Evolutionary conservation across 2,329 filamentous ascomycete genomes (phyloP).

Genomic region (Fusarium sp.): DNA sequence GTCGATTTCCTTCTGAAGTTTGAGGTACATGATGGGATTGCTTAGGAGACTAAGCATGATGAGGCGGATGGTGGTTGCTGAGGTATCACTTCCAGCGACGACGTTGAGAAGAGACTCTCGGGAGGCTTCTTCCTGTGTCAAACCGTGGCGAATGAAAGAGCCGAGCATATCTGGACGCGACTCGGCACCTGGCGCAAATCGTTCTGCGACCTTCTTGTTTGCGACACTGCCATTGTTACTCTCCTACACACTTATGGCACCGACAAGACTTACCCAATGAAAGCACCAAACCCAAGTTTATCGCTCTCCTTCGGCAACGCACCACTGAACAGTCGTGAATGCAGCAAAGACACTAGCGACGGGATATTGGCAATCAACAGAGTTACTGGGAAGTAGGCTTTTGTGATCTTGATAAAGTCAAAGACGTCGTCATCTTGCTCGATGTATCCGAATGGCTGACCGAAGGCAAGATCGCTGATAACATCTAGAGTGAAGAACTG

Average conservation of each 20-base stretch:
- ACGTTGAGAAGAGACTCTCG: conserved; percentile 46
- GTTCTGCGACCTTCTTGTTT: conserved; percentile 1
- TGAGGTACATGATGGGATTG: conserved; percentile 55
- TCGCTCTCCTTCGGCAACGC: conserved; percentile 47
- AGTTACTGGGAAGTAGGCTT: background rate
- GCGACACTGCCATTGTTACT: background rate
- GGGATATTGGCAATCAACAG: conserved; percentile 3
- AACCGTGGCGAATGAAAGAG: conserved; percentile 51
- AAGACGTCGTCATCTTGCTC: conserved; percentile 54
- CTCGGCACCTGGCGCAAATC: background rate
- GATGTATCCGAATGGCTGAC: conserved; percentile 59
- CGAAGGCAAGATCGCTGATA: conserved; percentile 59
- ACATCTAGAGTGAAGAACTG: conserved; percentile 63
- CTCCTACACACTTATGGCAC: fast-evolving
- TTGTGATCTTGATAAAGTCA: conserved; percentile 44
- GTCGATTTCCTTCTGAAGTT: conserved; percentile 60
- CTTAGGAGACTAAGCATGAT: conserved; percentile 61
- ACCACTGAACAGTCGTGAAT: conserved; percentile 26
- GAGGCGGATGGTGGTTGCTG: conserved; percentile 50
- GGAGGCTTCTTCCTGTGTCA: conserved; percentile 45
- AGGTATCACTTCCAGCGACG: conserved; percentile 51
- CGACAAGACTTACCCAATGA: background rate
- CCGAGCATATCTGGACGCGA: conserved; percentile 49
- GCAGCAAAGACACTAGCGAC: background rate
- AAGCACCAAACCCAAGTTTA: conserved; percentile 35